Evolutionary conservation across 2,329 filamentous ascomycete species (phyloP), one percentile per base, ranked within the genome.

Genomic region (Fusarium transvaalense): DNA sequence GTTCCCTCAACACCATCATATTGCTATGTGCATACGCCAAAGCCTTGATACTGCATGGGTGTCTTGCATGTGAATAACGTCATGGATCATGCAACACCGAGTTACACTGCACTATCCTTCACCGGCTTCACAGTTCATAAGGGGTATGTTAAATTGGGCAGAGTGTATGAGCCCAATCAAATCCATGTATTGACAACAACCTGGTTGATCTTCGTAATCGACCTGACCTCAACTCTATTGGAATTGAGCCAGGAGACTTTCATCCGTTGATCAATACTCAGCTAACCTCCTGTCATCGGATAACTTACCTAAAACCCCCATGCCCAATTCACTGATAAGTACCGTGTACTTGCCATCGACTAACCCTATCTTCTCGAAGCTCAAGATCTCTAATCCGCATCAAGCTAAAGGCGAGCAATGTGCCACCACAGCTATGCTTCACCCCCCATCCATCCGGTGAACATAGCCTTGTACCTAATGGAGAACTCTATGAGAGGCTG

Each of bases 341-440:
- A 69, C 52, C 29, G 15, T 38, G 54, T 69, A 69, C 66, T 59
- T 69, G 34, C 17, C 41, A 45, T 55, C 31, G 13, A 63, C 56
- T 55, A 66, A 47, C 41, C 38, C 29, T n/a, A 64, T 62, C n/a
- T 69, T 53, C 41, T 39, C 46, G 66, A 69, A 66, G 48, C 43
- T 34, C 19, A 25, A 19, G 8, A 41, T 46, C 19, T 21, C 46
- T 65, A 61, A 43, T 29, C 32, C 53, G 23, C n/a, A 61, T 53
- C 29, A 32, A 69, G 61, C 35, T 43, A 56, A 45, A 50, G 8
- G 37, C 19, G 14, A 31, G 17, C 31, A 55, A 31, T 21, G 35
- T 23, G 53, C 29, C 62, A 41, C 61, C 56, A 69, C 48, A 45
- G 31, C 45, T 38, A 59, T 35, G 25, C 52, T 54, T 56, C 48